phyloP scores from a whole-genome alignment of 2,329 filamentous ascomycete species.

The Colletotrichum musae region DNA sequence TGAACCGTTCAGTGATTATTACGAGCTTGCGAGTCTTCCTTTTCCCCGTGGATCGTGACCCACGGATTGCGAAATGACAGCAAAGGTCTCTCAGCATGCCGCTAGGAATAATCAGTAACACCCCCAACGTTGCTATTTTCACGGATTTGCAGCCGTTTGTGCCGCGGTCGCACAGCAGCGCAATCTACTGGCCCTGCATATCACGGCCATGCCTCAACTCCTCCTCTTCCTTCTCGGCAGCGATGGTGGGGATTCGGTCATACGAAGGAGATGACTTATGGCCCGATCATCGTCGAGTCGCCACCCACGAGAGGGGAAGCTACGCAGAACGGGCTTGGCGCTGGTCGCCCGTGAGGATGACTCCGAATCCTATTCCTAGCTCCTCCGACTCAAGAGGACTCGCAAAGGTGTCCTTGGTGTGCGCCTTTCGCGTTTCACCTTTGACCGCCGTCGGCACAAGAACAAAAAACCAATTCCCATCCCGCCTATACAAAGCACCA shows the following conservation, averaged over 20 bases:
- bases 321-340: conserved; percentile 8
- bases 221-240: conserved; percentile 19
- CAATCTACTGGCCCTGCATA: conserved; percentile 26
- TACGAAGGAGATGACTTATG: conserved; percentile 27
- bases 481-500: conserved; percentile 10
- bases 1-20: background rate
- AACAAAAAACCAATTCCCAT: conserved; percentile 2
- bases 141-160: conserved; percentile 22
- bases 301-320: conserved; percentile 14
- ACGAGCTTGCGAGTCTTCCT: background rate
- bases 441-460: conserved; percentile 13
- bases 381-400: conserved; percentile 24
- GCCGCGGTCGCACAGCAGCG: conserved; percentile 21
- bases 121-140: conserved; percentile 19
- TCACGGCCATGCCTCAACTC: background rate
- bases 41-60: background rate
- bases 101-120: background rate
- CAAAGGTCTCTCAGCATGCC: background rate
- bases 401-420: conserved; percentile 13
- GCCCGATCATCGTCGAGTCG: conserved; percentile 11
- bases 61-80: conserved; percentile 11
- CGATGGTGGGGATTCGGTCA: conserved; percentile 19
- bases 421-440: conserved; percentile 31
- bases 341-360: background rate
- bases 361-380: background rate